Conservation (phyloP, 1,139 yeast genomes). For the Magnusiomyces tetraspermus region DNA sequence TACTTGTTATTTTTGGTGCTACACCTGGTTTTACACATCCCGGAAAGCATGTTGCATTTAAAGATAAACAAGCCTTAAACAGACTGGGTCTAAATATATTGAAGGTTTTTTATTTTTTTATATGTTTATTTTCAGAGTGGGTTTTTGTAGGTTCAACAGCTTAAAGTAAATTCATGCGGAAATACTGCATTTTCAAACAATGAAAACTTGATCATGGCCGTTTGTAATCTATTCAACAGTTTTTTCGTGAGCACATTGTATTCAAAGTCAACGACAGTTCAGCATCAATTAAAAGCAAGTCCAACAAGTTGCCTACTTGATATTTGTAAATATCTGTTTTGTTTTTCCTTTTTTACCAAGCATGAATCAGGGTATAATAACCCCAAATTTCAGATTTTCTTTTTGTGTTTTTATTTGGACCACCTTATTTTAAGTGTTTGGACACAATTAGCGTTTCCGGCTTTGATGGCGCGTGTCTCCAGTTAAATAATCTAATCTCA, state of each 20-base stretch:
- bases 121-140: neutral
- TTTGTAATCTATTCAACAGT: too few species aligned
- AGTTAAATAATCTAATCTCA: neutral
- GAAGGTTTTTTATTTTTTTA: neutral
- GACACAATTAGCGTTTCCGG: neutral
- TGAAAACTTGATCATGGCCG: neutral
- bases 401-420: neutral
- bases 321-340: too few species aligned
- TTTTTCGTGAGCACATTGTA: too few species aligned
- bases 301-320: too few species aligned
- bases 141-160: too few species aligned
- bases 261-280: neutral
- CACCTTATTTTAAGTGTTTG: too few species aligned
- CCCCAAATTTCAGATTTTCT: neutral
- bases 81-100: neutral
- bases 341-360: neutral
- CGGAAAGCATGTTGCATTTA: neutral
- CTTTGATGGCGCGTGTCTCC: neutral
- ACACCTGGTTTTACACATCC: too few species aligned
- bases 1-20: too few species aligned
- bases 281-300: neutral
- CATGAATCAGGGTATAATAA: neutral
- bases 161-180: neutral
- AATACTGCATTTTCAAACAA: neutral
- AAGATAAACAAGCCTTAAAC: neutral